Conservation (phyloP, 352 stramenopile genomes). For the Phytophthora kernoviae region DNA sequence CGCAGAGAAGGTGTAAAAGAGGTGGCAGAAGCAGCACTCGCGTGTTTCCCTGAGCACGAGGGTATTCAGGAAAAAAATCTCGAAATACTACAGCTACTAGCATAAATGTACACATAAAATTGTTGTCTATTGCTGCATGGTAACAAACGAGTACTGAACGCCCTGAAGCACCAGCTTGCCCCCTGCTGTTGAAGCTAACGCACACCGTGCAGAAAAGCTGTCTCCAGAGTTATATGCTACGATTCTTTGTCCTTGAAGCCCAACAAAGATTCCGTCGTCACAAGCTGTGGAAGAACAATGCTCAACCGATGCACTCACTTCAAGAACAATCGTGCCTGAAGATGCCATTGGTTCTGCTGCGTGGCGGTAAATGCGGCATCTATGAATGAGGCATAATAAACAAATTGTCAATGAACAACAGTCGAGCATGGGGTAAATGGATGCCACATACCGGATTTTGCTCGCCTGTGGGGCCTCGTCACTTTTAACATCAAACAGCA, state of each 20-base stretch:
- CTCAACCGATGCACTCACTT: conserved; percentile 44
- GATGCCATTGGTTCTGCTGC: conserved; percentile 1
- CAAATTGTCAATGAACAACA: background rate
- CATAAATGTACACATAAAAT: conserved; percentile 12
- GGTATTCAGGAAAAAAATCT: conserved; percentile 83
- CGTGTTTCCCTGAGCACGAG: conserved; percentile 78
- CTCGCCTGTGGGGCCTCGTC: conserved; percentile 9
- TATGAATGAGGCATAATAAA: conserved; percentile 27
- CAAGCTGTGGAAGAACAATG: conserved; percentile 40
- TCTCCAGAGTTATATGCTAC: conserved; percentile 35
- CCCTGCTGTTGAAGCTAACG: conserved; percentile 16
- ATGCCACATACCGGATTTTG: conserved; percentile 44
- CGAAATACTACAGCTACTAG: conserved; percentile 63
- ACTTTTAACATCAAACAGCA: conserved; percentile 25
- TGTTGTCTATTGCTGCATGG: conserved; percentile 27
- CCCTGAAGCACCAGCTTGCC: conserved; percentile 44
- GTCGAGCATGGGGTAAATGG: too few species aligned
- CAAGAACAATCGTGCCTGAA: conserved; percentile 27
- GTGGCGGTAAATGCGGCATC: conserved; percentile 47
- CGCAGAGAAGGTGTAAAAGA: conserved; percentile 74
- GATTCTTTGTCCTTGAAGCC: conserved; percentile 46
- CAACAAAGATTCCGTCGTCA: conserved; percentile 50
- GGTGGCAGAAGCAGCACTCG: conserved; percentile 80
- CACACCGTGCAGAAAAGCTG: conserved; percentile 44
- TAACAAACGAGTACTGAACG: conserved; percentile 50